Evolutionary conservation across 345 rosid genomes (phyloP).

Genomic region (Arabidopsis suecica): DNA sequence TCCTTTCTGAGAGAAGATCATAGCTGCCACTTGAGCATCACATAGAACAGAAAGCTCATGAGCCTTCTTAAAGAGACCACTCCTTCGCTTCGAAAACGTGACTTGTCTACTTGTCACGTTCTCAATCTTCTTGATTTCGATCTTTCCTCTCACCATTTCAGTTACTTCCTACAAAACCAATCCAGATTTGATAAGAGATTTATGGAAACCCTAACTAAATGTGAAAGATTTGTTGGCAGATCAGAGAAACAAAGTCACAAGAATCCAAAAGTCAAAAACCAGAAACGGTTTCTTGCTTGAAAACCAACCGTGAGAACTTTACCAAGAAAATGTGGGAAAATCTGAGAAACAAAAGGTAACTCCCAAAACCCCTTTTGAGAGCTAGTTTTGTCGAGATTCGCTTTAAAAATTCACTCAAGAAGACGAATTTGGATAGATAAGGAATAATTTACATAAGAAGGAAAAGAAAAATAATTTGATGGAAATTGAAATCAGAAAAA

Average conservation of each 20-base stretch:
- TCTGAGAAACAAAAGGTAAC: not conserved
- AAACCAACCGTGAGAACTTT: not conserved
- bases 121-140: conserved; percentile 62
- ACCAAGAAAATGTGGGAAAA: not conserved
- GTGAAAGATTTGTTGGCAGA: conserved; percentile 14
- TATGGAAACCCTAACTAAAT: conserved; percentile 21
- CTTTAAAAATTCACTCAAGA: not conserved
- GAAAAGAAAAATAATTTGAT: not conserved
- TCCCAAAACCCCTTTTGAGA: conserved; percentile 13
- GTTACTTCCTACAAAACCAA: conserved; percentile 9
- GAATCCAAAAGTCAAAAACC: conserved; percentile 18
- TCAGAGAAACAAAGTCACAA: not conserved
- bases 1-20: conserved; percentile 63
- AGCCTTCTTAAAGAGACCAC: conserved; percentile 67
- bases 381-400: conserved; percentile 30
- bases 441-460: not conserved
- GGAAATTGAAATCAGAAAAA: conserved; percentile 29
- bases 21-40: conserved; percentile 60
- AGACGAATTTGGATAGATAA: not conserved
- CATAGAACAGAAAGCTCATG: conserved; percentile 63
- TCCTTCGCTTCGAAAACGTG: conserved; percentile 62
- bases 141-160: conserved; percentile 64
- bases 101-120: conserved; percentile 62
- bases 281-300: conserved; percentile 27
- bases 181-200: conserved; percentile 15